Base-by-base conservation (phyloP, 306 rosid genomes). In the Carpinus fangiana region DNA sequence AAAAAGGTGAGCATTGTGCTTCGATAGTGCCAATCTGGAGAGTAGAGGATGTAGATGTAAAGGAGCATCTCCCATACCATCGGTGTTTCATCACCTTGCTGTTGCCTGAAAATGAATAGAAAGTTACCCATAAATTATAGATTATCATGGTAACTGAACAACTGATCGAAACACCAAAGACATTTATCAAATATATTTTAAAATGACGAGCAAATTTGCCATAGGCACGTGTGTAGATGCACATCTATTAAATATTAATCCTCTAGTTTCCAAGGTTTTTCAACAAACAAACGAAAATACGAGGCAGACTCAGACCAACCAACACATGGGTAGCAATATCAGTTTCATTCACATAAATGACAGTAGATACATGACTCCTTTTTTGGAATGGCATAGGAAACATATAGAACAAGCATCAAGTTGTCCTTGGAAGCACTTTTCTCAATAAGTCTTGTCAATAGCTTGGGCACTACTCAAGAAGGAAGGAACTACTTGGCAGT, bases 21-120 rank as follows among this genome's bases (percentile, higher is more conserved):
- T 7, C 88, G 91, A 70, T 93, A 93, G 80, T 93, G 96, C 98
- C 98, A 93, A 81, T 93, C 94, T 1, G 98, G 98, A 16, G 98
- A 89, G 78, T 93, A 84, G 66, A 93, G 94, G 76, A 93, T 89
- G 87, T 90, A 93, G 76, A 93, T 66, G 86, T 90, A 93, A 46
- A 93, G 88, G 65, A 93, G 93, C 83, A 93, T 88, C 87, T 93
- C 98, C 98, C 96, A 93, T 56, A 93, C 90, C 98, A 93, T 89
- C 6, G 96, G 98, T 70, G 94, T 90, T 85, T 93, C 98, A 56
- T 90, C 96, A 2, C 98, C 83, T 82, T 93, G 93, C 61, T 90
- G 96, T 85, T 93, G 93, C 93, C 93, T 93, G 26, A 85, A 55
- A 89, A 70, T 67, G 54, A 78, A 73, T 68, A 47, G 50, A 51